Evolutionary conservation across 2,329 filamentous ascomycete species (phyloP).

Genomic region (Beauveria sp.): DNA sequence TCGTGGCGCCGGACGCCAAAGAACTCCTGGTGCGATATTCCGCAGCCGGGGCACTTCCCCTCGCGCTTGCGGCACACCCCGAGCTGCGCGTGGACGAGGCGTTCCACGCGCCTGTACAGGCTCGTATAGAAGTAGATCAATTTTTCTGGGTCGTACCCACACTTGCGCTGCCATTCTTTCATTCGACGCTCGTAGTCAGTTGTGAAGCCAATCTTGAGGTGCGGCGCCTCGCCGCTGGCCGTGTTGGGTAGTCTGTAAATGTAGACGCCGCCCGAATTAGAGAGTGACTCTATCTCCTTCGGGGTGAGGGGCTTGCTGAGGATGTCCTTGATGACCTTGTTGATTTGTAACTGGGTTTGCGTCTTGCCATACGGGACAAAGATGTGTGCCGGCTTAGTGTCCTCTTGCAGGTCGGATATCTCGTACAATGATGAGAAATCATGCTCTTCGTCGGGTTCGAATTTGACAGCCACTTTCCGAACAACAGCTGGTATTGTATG

Average conservation of each 20-base stretch:
- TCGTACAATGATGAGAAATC: not conserved
- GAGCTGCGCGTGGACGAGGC: constrained; percentile 22
- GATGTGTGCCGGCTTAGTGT: constrained; percentile 7
- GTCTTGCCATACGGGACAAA: constrained; percentile 15
- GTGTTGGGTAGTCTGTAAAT: constrained; percentile 18
- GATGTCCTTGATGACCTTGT: constrained; percentile 11
- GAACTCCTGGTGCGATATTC: constrained; percentile 20
- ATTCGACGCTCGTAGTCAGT: constrained; percentile 18
- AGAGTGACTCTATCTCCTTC: not conserved
- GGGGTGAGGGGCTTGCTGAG: too few relatives aligned
- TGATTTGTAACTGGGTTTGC: constrained; percentile 11
- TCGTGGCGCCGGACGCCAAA: constrained; percentile 17
- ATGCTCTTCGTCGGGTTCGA: not conserved
- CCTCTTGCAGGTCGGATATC: not conserved
- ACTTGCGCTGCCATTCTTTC: constrained; percentile 16
- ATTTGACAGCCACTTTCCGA: not conserved
- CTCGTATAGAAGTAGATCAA: constrained; percentile 13
- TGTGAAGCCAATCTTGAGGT: constrained; percentile 25
- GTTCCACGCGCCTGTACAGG: constrained; percentile 21
- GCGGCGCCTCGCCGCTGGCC: constrained; percentile 11
- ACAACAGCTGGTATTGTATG: not conserved
- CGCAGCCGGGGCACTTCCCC: constrained; percentile 18
- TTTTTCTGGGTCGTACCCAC: constrained; percentile 19
- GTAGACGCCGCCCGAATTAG: constrained; percentile 17
- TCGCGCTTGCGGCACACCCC: constrained; percentile 20